phyloP scores from a whole-genome alignment of 306 rosid genomes.

The Luffa acutangula region DNA sequence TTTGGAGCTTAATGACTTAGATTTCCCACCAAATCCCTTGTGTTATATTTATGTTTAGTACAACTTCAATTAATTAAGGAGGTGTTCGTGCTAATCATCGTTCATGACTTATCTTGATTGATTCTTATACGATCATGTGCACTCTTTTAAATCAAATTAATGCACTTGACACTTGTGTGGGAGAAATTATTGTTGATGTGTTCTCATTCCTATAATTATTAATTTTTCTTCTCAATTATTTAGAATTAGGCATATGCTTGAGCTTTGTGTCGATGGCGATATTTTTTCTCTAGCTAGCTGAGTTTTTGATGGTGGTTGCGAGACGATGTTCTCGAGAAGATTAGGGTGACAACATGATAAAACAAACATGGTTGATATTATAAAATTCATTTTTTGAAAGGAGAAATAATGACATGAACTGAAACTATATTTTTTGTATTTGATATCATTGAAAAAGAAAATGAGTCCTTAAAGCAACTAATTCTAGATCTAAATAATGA shows the following conservation, averaged over 20 bases:
- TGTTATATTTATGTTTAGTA: not conserved
- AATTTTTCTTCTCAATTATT: not conserved
- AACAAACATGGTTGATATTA: too few species aligned
- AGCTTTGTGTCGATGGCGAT: not conserved
- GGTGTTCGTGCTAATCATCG: not conserved
- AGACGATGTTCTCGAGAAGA: not conserved
- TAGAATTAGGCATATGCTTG: not conserved
- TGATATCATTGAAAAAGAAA: not conserved
- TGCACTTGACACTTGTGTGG: not conserved
- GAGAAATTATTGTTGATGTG: not conserved
- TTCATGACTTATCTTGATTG: not conserved
- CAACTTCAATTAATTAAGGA: not conserved
- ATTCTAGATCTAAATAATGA: not conserved
- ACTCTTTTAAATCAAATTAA: constrained; percentile 5
- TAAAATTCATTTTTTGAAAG: too few species aligned
- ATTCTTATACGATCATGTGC: not conserved
- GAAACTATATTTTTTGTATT: not conserved
- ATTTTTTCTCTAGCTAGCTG: not conserved
- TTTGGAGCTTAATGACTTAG: not conserved
- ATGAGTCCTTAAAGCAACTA: not conserved
- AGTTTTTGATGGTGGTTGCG: not conserved
- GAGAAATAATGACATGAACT: too few species aligned
- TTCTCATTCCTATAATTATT: not conserved
- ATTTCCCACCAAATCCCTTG: not conserved
- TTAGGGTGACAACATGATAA: not conserved